Conservation (phyloP, 805 yeast species). For the Cyberlindnera saturnus region DNA sequence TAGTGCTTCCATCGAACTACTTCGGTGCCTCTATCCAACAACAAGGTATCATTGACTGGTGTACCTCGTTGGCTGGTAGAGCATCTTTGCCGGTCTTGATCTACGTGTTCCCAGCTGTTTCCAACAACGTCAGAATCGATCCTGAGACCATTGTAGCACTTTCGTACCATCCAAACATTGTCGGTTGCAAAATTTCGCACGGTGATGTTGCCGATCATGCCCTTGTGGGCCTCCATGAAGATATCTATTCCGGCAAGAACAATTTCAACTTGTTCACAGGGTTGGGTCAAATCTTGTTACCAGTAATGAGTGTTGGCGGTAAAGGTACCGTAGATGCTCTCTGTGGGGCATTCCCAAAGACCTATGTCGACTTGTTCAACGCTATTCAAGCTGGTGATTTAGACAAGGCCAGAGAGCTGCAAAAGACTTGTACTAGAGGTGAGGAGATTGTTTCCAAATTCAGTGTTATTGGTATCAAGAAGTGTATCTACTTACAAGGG, state of each 20-base stretch:
- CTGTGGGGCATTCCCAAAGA: conserved; percentile 47
- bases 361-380: conserved; percentile 36
- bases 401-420: conserved; percentile 37
- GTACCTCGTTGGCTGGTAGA: conserved; percentile 32
- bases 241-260: conserved; percentile 27
- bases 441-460: conserved; percentile 34
- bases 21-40: conserved; percentile 41
- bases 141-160: conserved; percentile 31
- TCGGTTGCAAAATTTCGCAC: conserved; percentile 48
- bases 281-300: conserved; percentile 44
- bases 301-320: conserved; percentile 41
- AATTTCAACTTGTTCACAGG: conserved; percentile 44
- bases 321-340: conserved; percentile 49
- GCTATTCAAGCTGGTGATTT: conserved; percentile 34
- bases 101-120: conserved; percentile 40
- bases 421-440: conserved; percentile 36
- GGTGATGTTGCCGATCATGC: conserved; percentile 44
- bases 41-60: conserved; percentile 41
- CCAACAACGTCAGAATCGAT: conserved; percentile 30
- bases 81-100: conserved; percentile 34
- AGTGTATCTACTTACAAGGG: conserved; percentile 33
- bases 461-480: conserved; percentile 43
- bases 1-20: conserved; percentile 41
- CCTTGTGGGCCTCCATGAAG: conserved; percentile 37
- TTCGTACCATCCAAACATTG: conserved; percentile 34